These are phyloP conservation scores for Colletotrichum chrysophilum DNA, from an alignment of 2,329 filamentous ascomycete species.

Conservation along the genomic window DNA sequence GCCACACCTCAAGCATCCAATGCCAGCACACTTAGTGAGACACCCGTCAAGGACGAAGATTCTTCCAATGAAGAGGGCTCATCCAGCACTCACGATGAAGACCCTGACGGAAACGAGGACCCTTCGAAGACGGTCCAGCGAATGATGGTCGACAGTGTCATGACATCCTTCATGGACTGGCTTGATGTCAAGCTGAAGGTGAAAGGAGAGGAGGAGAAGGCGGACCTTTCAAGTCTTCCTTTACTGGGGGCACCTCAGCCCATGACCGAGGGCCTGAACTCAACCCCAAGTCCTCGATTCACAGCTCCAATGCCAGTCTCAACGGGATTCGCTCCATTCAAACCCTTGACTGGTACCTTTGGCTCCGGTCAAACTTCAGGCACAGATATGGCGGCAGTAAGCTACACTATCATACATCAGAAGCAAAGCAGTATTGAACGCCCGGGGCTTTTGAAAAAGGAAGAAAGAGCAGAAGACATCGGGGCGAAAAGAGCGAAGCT, in stretches of 20 bases:
- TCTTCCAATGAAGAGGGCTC: background rate
- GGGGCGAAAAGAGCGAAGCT: background rate
- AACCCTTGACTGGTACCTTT: background rate
- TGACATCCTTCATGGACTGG: slow-evolving; percentile 13
- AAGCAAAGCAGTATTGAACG: background rate
- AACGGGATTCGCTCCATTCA: background rate
- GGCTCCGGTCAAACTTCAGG: background rate
- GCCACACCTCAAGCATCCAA: accelerated
- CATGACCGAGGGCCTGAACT: background rate
- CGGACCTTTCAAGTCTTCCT: background rate
- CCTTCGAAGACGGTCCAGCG: background rate
- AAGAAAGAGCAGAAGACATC: background rate
- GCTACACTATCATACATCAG: background rate
- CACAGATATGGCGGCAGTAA: background rate
- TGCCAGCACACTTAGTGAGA: background rate
- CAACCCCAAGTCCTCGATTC: background rate
- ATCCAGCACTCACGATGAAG: background rate
- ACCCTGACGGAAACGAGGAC: background rate
- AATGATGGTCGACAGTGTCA: slow-evolving; percentile 8
- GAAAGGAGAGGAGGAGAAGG: background rate
- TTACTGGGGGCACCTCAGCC: background rate
- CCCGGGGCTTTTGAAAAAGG: background rate
- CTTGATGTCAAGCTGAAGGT: slow-evolving; percentile 3
- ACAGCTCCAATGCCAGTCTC: background rate
- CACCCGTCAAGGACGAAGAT: background rate